Base-by-base conservation (phyloP, 352 stramenopile genomes). In the Phytopythium vexans region DNA sequence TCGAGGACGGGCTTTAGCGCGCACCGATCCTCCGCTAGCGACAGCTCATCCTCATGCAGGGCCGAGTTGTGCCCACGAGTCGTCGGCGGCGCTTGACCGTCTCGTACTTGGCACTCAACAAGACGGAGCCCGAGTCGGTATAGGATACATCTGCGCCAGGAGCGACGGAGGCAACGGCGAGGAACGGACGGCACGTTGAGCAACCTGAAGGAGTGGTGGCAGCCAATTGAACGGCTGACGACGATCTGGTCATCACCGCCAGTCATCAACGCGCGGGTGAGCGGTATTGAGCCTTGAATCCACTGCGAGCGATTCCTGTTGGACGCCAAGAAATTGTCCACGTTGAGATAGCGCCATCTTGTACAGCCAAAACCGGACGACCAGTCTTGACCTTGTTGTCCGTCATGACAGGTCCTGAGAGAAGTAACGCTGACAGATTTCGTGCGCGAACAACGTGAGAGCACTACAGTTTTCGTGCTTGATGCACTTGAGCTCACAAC, bases 261-360 rank as follows among this genome's bases (percentile, higher is more conserved):
- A 51, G 32, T 31, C 49, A 15, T 57, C 42, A n/a, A 57, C 59
- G 41, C 65, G 9, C 9, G 6, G 3, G 37, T 54, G 11, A 2
- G 43, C 2, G 27, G 57, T 3, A 50, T 73, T 10, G 54, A 77
- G 54, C 75, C 77, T 8, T 49, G 63, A 3, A 73, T 66, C 9
- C 62, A 57, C 8, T 71, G 80, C 11, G 73, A 85, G 43, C 86
- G 77, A 21, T 86, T 79, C 49, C 86, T 74, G 52, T 58, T 89
- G 12, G 75, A 84, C 21, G 46, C 52, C 0, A 44, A 4, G 3
- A 79, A 63, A 41, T 83, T 49, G 52, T 45, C 44, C 46, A 65
- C 60, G 43, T 65, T 27, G 41, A 54, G 56, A 32, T 35, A 35
- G 35, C 38, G 45, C 21, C 12, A n/a, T n/a, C n/a, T n/a, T n/a